Conservation (phyloP, 2,329 filamentous ascomycete genomes). For the Exophiala sideris region DNA sequence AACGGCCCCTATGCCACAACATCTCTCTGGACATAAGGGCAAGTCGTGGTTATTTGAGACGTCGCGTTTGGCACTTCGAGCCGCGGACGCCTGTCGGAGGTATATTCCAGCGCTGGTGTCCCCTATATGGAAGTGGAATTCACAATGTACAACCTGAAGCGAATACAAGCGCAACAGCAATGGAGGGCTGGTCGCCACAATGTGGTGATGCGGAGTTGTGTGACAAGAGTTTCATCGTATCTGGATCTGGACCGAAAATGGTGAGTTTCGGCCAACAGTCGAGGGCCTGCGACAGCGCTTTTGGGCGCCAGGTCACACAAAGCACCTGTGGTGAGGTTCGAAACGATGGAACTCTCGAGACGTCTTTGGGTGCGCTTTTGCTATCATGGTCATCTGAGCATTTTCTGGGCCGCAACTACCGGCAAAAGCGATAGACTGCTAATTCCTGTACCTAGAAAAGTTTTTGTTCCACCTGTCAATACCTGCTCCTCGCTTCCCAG, state of each 20-base stretch:
- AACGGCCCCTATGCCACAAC: not conserved
- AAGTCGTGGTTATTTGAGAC: not conserved
- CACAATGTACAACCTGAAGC: constrained; percentile 12
- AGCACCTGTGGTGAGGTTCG: constrained; percentile 4
- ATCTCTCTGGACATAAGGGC: not conserved
- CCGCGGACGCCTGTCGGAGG: not conserved
- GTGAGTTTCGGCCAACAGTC: constrained; percentile 2
- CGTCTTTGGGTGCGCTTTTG: constrained; percentile 2
- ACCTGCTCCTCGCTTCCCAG: constrained; percentile 3
- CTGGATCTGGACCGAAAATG: constrained; percentile 14
- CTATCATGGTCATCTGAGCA: constrained; percentile 10
- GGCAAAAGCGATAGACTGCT: constrained; percentile 14
- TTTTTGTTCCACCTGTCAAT: constrained; percentile 18
- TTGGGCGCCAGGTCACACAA: constrained; percentile 17
- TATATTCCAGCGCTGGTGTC: not conserved
- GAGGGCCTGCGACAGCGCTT: not conserved
- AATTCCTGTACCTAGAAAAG: constrained; percentile 11
- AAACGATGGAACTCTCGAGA: not conserved
- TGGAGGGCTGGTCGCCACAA: not conserved
- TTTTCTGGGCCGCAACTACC: constrained; percentile 5
- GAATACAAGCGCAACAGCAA: constrained; percentile 11
- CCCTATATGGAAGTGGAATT: constrained; percentile 12
- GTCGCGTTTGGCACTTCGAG: not conserved
- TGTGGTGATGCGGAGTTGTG: constrained; percentile 8
- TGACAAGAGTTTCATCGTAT: constrained; percentile 9